A percentile compares a stretch with the other conserved stretches of the same genome.
Conservation (phyloP, 2,329 filamentous ascomycete genomes). For the Escovopsis weberi region DNA sequence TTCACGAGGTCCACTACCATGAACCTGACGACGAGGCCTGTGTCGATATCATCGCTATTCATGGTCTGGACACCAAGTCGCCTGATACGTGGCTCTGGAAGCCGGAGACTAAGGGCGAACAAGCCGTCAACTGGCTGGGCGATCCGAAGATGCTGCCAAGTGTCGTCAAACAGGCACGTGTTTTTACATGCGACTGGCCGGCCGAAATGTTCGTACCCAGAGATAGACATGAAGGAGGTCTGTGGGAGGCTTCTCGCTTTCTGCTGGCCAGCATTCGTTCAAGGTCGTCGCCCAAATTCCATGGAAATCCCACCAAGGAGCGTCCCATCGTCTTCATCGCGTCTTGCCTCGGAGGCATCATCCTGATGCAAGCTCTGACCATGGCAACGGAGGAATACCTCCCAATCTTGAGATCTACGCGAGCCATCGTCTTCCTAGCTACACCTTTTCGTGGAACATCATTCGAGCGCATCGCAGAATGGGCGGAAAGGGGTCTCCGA, state of each 20-base stretch:
- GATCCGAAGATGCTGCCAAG: constrained; percentile 12
- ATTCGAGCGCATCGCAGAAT: constrained; percentile 12
- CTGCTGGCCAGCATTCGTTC: constrained; percentile 13
- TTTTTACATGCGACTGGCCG: constrained; percentile 17
- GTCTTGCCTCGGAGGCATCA: constrained; percentile 19
- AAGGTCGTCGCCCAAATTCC: background rate
- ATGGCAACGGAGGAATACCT: constrained; percentile 7
- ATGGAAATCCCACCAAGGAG: background rate
- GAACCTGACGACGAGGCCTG: constrained; percentile 17
- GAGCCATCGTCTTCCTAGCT: constrained; percentile 14
- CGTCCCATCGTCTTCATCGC: constrained; percentile 18
- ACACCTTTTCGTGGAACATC: constrained; percentile 16
- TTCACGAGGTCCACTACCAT: too few relatives aligned
- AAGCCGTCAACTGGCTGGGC: constrained; percentile 14
- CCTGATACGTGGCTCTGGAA: background rate
- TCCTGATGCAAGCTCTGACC: constrained; percentile 15
- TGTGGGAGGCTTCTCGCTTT: constrained; percentile 10
- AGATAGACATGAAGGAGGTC: constrained; percentile 7
- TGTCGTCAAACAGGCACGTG: constrained; percentile 8
- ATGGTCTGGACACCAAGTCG: constrained; percentile 57
- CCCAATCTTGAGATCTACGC: constrained; percentile 9
- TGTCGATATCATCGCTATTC: constrained; percentile 26
- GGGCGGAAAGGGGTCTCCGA: constrained; percentile 8
- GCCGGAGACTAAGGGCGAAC: background rate
- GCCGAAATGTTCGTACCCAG: constrained; percentile 9